Base-by-base conservation (phyloP, 75 land plant genomes). In the Picea sitchensis region DNA sequence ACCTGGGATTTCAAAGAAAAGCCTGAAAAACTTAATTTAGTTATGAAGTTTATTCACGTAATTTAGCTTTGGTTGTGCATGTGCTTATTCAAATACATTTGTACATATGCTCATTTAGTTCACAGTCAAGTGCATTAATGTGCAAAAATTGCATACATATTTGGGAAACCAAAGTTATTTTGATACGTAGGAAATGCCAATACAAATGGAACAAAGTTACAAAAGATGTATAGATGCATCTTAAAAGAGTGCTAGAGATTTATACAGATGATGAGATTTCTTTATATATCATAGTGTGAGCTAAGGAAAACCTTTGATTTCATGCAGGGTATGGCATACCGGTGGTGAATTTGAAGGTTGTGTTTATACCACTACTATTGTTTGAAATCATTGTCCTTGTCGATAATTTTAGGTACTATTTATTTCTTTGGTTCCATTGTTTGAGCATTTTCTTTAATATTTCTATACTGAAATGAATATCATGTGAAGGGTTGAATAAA, bases 351-450 rank as follows among this genome's bases (percentile, higher is more conserved):
- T 80, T 94, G 90, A 96, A 94, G 90, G 89, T 96, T 79, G 98
- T 92, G 14, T 94, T 96, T 78, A 80, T 94, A 20, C 99, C 99
- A 3, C 61, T 96, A 82, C 82, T 96, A 73, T 85, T 82, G 20
- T 87, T 94, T 60, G 92, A 96, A 83, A 80, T 75, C 18, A 81
- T 86, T 44, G 86, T 96, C 79, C 83, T 96, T 67, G 76, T 94
- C 60, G 99, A 96, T 80, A 96, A 96, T 75, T 88, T 96, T 82
- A 94, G 99, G 99, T 96, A 83, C 23, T 32, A 14, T 77, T 20
- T n/a, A 32, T 51, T 21, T 84, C 51, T 65, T 30, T 14, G 14
- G 73, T 63, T 79, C 57, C 20, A 31, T 38, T 69, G 14, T 58
- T 26, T 34, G 17, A 76, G 65, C 14, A 56, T 69, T 18, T 69